phyloP scores from a whole-genome alignment of 2,329 filamentous ascomycete genomes.

The Periconia macrospinosa region DNA sequence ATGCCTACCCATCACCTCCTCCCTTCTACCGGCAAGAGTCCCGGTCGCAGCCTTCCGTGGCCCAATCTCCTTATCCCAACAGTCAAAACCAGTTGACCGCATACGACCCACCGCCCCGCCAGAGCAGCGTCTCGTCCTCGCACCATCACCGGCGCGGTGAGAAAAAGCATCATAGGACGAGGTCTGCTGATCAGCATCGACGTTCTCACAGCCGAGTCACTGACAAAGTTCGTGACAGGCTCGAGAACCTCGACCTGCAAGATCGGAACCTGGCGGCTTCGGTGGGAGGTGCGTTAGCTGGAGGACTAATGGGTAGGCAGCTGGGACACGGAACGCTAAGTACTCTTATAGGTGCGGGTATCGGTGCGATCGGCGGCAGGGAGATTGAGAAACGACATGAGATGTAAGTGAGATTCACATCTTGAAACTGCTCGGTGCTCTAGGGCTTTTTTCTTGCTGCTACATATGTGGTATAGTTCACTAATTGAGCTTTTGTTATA shows the following conservation, averaged over 20 bases:
- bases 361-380: slow-evolving; percentile 36
- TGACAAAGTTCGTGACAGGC: slow-evolving; percentile 40
- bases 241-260: slow-evolving; percentile 36
- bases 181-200: slow-evolving; percentile 37
- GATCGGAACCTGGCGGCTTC: slow-evolving; percentile 38
- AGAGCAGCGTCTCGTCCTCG: slow-evolving; percentile 27
- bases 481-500: slow-evolving; percentile 4
- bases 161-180: slow-evolving; percentile 35
- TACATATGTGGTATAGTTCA: too few species aligned
- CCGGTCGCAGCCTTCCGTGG: slow-evolving; percentile 35
- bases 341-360: slow-evolving; percentile 40
- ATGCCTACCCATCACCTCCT: slow-evolving; percentile 32
- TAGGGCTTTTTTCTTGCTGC: slow-evolving; percentile 9
- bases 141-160: slow-evolving; percentile 18
- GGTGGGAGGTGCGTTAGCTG: slow-evolving; percentile 44
- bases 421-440: background rate
- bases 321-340: slow-evolving; percentile 39
- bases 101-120: slow-evolving; percentile 28
- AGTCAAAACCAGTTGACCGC: slow-evolving; percentile 18
- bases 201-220: slow-evolving; percentile 36
- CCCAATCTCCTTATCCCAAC: slow-evolving; percentile 15
- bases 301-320: slow-evolving; percentile 36
- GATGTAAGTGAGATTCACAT: slow-evolving; percentile 21
- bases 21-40: slow-evolving; percentile 39
- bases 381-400: slow-evolving; percentile 28